These are phyloP conservation scores for Russula ochroleuca DNA, from an alignment of 768 basidiomycete genomes.

Conservation along the genomic window DNA sequence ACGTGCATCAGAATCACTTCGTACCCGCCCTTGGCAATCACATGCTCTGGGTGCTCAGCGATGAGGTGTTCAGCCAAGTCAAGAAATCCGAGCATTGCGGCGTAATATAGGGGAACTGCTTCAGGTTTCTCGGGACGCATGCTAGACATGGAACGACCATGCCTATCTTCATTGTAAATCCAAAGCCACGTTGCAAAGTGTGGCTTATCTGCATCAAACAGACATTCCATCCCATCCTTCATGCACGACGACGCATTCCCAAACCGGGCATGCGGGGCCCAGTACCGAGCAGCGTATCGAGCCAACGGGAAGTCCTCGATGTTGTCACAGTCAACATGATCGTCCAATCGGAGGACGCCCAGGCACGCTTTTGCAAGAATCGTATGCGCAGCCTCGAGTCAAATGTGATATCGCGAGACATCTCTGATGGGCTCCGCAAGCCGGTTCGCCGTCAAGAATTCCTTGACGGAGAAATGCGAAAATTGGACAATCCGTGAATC, in stretches of 20 bases:
- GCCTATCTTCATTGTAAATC: too few relatives aligned
- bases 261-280: not conserved
- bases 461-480: constrained; percentile 4
- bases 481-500: not conserved
- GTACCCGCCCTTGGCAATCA: too few relatives aligned
- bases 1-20: too few relatives aligned
- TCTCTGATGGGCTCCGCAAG: not conserved
- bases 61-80: too few relatives aligned
- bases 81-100: too few relatives aligned
- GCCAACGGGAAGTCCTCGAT: not conserved
- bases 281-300: not conserved
- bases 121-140: too few relatives aligned
- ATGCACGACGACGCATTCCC: not conserved
- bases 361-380: constrained; percentile 1
- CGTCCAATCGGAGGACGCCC: not conserved
- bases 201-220: not conserved
- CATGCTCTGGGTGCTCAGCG: too few relatives aligned
- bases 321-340: not conserved
- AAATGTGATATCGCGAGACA: not conserved
- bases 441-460: not conserved
- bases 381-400: not conserved
- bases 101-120: too few relatives aligned
- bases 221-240: not conserved
- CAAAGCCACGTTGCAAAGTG: not conserved
- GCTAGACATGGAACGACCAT: too few relatives aligned